Percentiles rank a stretch among this genome's conserved stretches.
phyloP scores from a whole-genome alignment of 2,329 filamentous ascomycete species.

The Lecanosticta acicola region DNA sequence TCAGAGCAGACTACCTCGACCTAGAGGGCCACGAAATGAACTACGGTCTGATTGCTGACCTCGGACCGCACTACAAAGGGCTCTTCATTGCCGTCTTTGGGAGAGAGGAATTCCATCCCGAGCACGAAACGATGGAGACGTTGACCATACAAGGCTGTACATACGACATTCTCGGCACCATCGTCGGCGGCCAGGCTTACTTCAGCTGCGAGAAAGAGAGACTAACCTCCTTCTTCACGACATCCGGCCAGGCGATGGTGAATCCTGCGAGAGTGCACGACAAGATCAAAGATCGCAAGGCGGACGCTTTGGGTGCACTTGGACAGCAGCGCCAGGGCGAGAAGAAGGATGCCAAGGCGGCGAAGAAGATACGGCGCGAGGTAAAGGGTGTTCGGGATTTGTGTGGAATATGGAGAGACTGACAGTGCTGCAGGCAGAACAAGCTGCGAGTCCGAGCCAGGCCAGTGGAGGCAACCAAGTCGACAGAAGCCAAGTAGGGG shows the following conservation, averaged over 20 bases:
- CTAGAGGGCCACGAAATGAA: neutral
- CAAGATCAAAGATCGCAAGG: neutral
- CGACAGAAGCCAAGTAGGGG: neutral
- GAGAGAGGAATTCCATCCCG: neutral
- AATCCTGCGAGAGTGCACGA: neutral
- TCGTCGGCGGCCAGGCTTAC: neutral
- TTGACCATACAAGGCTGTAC: neutral
- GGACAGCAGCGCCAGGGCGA: neutral
- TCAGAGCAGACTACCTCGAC: neutral
- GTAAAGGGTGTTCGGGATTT: no score
- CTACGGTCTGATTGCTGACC: neutral
- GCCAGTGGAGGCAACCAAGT: neutral
- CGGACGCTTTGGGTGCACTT: neutral
- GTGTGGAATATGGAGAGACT: no score
- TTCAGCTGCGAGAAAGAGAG: neutral
- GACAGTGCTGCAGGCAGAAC: neutral
- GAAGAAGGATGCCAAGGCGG: neutral
- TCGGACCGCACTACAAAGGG: neutral
- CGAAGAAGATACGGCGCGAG: neutral
- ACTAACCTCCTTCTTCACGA: neutral
- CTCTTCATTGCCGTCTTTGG: neutral
- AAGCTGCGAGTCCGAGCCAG: neutral
- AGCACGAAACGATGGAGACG: neutral
- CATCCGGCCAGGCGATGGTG: neutral
- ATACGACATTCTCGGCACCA: constrained; percentile 2